phyloP scores from a whole-genome alignment of 441 rosid species.

The Pelargonium citronellum region DNA sequence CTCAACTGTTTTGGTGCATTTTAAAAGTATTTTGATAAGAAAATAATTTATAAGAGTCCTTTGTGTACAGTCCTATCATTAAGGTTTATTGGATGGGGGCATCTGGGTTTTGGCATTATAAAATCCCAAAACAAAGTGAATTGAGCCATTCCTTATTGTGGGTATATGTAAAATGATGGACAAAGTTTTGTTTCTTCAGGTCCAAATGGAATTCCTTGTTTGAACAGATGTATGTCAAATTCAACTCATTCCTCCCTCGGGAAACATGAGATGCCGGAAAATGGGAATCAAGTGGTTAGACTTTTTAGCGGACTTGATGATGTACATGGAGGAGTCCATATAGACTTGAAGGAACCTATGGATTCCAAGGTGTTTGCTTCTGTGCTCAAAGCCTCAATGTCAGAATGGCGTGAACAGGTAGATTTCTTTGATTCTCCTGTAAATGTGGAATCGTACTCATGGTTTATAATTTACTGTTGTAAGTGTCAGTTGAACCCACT shows the following conservation, averaged over 20 bases:
- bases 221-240: background rate
- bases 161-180: background rate
- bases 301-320: constrained; percentile 43
- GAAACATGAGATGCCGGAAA: background rate
- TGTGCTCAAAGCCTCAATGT: constrained; percentile 49
- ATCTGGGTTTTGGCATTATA: no score
- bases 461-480: background rate
- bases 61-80: no score
- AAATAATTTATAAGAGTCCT: background rate
- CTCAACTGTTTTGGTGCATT: background rate
- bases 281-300: constrained; percentile 9
- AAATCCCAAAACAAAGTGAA: no score
- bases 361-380: constrained; percentile 45
- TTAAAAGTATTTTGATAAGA: background rate
- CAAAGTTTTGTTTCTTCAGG: background rate
- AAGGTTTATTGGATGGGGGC: no score
- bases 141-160: no score
- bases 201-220: background rate
- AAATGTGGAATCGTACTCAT: background rate
- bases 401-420: constrained; percentile 70
- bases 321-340: constrained; percentile 65
- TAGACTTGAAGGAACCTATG: constrained; percentile 52
- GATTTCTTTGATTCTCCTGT: background rate
- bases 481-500: background rate
- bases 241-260: background rate